Base-by-base conservation (phyloP, 2,329 filamentous ascomycete genomes). In the Coniochaeta sp. region DNA sequence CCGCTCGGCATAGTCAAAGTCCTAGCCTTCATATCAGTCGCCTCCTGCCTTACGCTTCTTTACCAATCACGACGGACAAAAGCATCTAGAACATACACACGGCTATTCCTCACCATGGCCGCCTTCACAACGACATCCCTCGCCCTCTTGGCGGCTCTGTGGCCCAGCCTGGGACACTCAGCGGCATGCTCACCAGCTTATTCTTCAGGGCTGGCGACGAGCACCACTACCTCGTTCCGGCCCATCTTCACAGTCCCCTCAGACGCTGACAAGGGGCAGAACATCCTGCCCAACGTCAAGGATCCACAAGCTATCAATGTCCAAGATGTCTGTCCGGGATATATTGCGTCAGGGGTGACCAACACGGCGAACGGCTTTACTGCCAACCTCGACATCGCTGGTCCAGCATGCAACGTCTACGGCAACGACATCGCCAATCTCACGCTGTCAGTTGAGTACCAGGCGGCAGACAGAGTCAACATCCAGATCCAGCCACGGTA, bases 371-470 rank as follows among this genome's bases (percentile, higher is more conserved):
- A 70, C 48, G 81, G 81, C 8, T 69, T 94, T 50, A 87, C 80
- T 1, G 90, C 89, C 1, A 77, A 86, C 56, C 73, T 95, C 47
- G 76, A 69, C 3, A 76, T 95, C 10, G 86, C 86, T 7, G 89
- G 88, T 0, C 61, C 73, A 9, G 74, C 85, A 6, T 94, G 89
- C 71, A 87, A 92, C 65, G 79, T 82, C 20, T 95, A 92, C 57
- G 89, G 90, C 0, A 85, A 77, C 7, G 90, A 95, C 62, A 71
- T 95, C 27, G 75, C 83, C 22, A 71, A 77, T 4, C 71, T 95
- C 48, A 77, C 75, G 31, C 70, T 95, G 28, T 77, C 81, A 3
- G 84, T 94, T 12, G 79, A 85, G 60, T 86, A 85, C 57, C 82
- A 89, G 62, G 76, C 79, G 5, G 52, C 56, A 12, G 79, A 88